Evolutionary conservation across 2,329 filamentous ascomycete genomes (phyloP).

Genomic region (Curvularia verruculosa): DNA sequence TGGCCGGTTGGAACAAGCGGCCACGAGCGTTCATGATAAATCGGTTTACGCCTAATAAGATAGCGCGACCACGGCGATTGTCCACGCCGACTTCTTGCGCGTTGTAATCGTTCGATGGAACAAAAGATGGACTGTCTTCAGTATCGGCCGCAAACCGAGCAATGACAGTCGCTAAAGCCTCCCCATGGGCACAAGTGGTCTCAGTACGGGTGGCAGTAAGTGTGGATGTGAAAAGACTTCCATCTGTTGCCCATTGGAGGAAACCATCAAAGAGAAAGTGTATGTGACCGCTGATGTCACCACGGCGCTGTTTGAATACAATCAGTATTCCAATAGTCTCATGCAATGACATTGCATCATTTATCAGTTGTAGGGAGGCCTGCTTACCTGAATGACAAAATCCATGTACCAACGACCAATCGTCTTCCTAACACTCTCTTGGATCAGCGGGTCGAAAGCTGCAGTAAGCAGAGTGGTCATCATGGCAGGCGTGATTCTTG

Average conservation of each 20-base stretch:
- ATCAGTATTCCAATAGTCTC: background rate
- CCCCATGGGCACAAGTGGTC: constrained; percentile 51
- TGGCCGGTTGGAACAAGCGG: constrained; percentile 51
- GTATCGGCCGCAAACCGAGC: constrained; percentile 34
- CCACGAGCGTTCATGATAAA: constrained; percentile 45
- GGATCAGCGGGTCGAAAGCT: constrained; percentile 50
- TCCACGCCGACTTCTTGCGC: constrained; percentile 7
- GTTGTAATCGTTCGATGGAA: background rate
- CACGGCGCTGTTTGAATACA: background rate
- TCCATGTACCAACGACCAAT: constrained; percentile 55
- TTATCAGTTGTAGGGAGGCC: background rate
- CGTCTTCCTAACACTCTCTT: constrained; percentile 55
- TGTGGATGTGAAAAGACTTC: constrained; percentile 52
- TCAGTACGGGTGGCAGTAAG: constrained; percentile 39
- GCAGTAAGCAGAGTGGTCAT: constrained; percentile 52
- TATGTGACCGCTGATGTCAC: constrained; percentile 14
- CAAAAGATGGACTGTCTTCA: background rate
- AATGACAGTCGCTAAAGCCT: constrained; percentile 47
- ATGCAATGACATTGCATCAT: background rate
- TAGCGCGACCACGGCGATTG: constrained; percentile 14
- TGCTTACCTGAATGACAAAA: constrained; percentile 29
- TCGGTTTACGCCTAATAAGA: constrained; percentile 43
- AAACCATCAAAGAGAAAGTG: constrained; percentile 50
- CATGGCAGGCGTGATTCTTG: constrained; percentile 49
- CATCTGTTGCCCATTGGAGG: constrained; percentile 56